Percentiles rank a stretch among this genome's conserved stretches.
Conservation (phyloP, 176 grass and related monocot genomes). For the Secale cereale region DNA sequence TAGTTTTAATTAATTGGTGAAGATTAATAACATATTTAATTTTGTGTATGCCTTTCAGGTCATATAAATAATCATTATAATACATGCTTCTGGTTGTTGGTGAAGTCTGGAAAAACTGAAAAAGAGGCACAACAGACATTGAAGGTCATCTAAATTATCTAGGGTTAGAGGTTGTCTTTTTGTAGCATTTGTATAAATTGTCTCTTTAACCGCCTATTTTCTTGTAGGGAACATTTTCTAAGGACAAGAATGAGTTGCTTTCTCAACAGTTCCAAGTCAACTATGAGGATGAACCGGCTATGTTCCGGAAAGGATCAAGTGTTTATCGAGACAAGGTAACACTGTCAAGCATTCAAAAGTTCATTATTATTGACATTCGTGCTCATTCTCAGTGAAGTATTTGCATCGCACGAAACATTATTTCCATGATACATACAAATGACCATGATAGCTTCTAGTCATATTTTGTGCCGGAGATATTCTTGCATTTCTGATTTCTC, state of each 20-base stretch:
- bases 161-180: not conserved
- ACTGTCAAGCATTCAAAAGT: not conserved
- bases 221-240: constrained; percentile 55
- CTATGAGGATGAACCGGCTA: constrained; percentile 54
- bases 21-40: not conserved
- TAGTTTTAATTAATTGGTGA: not conserved
- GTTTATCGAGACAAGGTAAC: constrained; percentile 64
- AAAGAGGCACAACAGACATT: constrained; percentile 54
- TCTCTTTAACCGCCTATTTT: not conserved
- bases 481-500: not conserved
- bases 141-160: constrained; percentile 42
- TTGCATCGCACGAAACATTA: not conserved
- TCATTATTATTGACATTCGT: not conserved
- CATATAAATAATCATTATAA: constrained; percentile 91
- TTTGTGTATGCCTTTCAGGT: constrained; percentile 37
- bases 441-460: not conserved
- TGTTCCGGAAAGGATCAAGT: constrained; percentile 61
- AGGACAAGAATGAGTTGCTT: constrained; percentile 76
- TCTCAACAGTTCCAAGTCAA: constrained; percentile 54
- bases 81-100: constrained; percentile 75
- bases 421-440: not conserved
- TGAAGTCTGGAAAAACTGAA: constrained; percentile 78
- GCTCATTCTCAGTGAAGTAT: not conserved
- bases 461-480: not conserved
- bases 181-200: not conserved